These are phyloP conservation scores for Xylaria curta DNA, from an alignment of 495 filamentous ascomycete genomes.

Conservation along the genomic window DNA sequence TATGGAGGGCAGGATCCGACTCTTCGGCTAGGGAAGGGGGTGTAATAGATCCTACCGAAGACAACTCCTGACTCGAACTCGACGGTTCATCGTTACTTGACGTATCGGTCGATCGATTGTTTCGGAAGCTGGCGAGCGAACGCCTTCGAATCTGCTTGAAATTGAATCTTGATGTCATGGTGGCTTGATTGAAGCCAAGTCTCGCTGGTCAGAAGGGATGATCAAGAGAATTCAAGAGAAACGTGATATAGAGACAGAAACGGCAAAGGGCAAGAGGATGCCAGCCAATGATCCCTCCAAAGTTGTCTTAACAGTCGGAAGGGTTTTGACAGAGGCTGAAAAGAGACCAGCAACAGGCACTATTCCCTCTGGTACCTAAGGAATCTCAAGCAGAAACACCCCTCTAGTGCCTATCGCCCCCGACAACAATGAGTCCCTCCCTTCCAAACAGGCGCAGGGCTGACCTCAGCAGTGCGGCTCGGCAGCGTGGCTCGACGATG, in stretches of 20 bases:
- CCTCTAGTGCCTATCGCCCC: slow-evolving; percentile 1
- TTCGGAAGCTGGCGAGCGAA: slow-evolving; percentile 69
- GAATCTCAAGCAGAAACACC: background rate
- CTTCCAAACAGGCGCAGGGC: slow-evolving; percentile 3
- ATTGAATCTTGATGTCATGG: slow-evolving; percentile 66
- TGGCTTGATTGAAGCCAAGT: slow-evolving; percentile 22
- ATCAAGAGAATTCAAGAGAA: background rate
- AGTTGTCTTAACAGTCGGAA: background rate
- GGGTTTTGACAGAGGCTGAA: background rate
- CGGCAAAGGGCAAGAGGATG: background rate
- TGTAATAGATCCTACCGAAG: slow-evolving; percentile 53
- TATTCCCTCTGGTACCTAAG: slow-evolving; percentile 13
- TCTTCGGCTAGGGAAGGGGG: slow-evolving; percentile 52
- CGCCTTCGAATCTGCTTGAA: slow-evolving; percentile 76
- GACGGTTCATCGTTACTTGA: slow-evolving; percentile 59
- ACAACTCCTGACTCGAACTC: slow-evolving; percentile 47
- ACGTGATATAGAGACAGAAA: background rate
- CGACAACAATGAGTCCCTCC: slow-evolving; percentile 18
- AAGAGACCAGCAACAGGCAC: background rate
- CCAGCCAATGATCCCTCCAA: slow-evolving; percentile 7
- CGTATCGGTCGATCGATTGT: slow-evolving; percentile 59
- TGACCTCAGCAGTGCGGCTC: slow-evolving; percentile 8
- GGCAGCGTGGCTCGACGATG: slow-evolving; percentile 12
- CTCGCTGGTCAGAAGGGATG: background rate
- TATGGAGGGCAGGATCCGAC: slow-evolving; percentile 56